Evolutionary conservation across 371 early-diverging fungal genomes (phyloP).

Genomic region (Mortierella sp.): DNA sequence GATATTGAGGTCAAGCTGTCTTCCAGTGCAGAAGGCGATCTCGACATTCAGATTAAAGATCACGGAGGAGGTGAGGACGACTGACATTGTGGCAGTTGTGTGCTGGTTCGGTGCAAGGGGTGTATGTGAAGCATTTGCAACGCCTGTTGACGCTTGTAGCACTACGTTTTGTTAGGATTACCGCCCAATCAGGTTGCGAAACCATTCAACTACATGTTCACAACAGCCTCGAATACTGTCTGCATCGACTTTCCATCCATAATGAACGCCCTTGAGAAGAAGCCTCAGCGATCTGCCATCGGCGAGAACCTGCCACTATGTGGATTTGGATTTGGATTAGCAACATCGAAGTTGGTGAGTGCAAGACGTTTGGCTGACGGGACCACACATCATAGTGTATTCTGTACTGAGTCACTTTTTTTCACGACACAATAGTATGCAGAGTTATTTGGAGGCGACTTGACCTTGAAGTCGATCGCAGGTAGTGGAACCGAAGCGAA

Average conservation of each 20-base stretch:
- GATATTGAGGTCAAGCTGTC: conserved; percentile 38
- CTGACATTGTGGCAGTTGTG: not conserved
- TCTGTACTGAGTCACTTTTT: not conserved
- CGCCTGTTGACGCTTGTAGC: no score
- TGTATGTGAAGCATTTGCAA: no score
- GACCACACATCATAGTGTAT: not conserved
- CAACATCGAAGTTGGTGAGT: conserved; percentile 45
- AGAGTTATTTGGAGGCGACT: conserved; percentile 39
- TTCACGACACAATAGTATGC: conserved; percentile 31
- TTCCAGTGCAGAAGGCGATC: conserved; percentile 16
- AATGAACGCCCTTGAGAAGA: conserved; percentile 43
- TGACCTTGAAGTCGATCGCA: conserved; percentile 25
- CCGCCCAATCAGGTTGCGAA: conserved; percentile 14
- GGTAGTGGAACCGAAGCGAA: conserved; percentile 43
- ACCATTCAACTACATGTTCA: conserved; percentile 50
- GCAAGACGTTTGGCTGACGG: not conserved
- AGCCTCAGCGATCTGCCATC: conserved; percentile 28
- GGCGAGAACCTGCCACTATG: conserved; percentile 52
- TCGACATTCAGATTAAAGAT: conserved; percentile 42
- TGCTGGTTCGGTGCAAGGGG: not conserved
- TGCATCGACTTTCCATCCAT: conserved; percentile 49
- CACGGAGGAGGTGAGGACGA: conserved; percentile 41
- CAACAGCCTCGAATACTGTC: conserved; percentile 47
- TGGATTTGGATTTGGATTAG: conserved; percentile 54
- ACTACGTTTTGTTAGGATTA: conserved; percentile 16